phyloP scores from a whole-genome alignment of 148 eudicot species.

The Hydrangea macrophylla region DNA sequence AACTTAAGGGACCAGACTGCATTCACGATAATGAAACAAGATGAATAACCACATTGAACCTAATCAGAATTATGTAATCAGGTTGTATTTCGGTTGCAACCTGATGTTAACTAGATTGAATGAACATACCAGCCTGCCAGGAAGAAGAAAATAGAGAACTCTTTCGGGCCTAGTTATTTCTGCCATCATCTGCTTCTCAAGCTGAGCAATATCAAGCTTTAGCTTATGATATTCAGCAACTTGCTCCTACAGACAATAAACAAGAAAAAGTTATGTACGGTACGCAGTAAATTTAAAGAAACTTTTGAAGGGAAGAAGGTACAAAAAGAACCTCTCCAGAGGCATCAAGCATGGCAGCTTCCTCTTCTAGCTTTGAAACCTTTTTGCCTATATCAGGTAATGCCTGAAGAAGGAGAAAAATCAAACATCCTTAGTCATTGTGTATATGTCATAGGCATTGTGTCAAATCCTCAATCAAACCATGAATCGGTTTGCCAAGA shows the following conservation, averaged over 20 bases:
- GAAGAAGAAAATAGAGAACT: constrained; percentile 77
- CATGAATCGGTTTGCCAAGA: too few species aligned
- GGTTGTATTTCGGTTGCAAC: not conserved
- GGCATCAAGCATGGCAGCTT: constrained; percentile 80
- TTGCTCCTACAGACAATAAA: constrained; percentile 65
- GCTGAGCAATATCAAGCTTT: constrained; percentile 68
- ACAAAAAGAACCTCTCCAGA: constrained; percentile 80
- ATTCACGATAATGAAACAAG: not conserved
- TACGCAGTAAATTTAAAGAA: constrained; percentile 7
- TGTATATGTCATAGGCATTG: too few species aligned
- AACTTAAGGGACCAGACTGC: not conserved
- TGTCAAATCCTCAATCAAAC: too few species aligned
- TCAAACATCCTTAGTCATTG: too few species aligned
- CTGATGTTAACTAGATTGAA: not conserved
- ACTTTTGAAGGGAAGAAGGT: constrained; percentile 2
- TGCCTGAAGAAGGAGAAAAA: constrained; percentile 46
- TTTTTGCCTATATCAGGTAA: constrained; percentile 89
- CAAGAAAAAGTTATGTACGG: too few species aligned
- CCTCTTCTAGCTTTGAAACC: constrained; percentile 81
- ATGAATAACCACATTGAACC: not conserved
- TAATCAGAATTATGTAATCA: not conserved
- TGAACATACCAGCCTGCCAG: constrained; percentile 87
- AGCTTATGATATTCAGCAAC: constrained; percentile 86
- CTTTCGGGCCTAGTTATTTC: constrained; percentile 94
- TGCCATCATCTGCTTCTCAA: constrained; percentile 89